Percentiles rank a stretch among this genome's conserved stretches.
These are phyloP conservation scores for Hirsutella minnesotensis DNA, from an alignment of 2,329 filamentous ascomycete species.

Conservation along the genomic window DNA sequence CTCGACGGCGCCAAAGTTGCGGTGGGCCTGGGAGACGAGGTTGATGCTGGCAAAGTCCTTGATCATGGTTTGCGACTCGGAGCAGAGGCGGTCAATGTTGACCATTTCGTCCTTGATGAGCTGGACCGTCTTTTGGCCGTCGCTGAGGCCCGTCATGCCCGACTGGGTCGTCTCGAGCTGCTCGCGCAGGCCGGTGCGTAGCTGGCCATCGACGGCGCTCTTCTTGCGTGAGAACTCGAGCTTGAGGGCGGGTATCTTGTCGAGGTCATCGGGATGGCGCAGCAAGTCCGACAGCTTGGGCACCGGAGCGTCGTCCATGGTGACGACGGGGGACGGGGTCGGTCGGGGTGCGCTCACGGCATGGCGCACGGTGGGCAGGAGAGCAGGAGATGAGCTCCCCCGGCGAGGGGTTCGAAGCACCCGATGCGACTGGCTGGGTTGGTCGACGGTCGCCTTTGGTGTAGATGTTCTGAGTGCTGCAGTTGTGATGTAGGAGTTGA, in stretches of 20 bases:
- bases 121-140: conserved; percentile 84
- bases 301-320: conserved; percentile 46
- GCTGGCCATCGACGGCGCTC: conserved; percentile 76
- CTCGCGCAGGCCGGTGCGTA: conserved; percentile 77
- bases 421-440: no score
- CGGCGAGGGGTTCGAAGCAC: no score
- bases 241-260: conserved; percentile 86
- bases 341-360: not conserved
- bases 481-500: no score
- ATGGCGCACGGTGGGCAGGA: not conserved
- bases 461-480: no score
- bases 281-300: conserved; percentile 87
- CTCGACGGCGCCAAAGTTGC: conserved; percentile 90
- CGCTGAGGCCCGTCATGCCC: conserved; percentile 78
- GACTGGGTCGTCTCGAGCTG: conserved; percentile 91
- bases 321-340: conserved; percentile 1
- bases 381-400: not conserved
- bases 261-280: conserved; percentile 89
- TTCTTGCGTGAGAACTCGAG: conserved; percentile 93
- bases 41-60: conserved; percentile 92
- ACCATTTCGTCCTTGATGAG: conserved; percentile 97
- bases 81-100: conserved; percentile 94
- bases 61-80: conserved; percentile 95
- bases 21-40: conserved; percentile 82
- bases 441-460: no score